Evolutionary conservation across 768 basidiomycete species (phyloP).

Genomic region (Boletus patriciae): DNA sequence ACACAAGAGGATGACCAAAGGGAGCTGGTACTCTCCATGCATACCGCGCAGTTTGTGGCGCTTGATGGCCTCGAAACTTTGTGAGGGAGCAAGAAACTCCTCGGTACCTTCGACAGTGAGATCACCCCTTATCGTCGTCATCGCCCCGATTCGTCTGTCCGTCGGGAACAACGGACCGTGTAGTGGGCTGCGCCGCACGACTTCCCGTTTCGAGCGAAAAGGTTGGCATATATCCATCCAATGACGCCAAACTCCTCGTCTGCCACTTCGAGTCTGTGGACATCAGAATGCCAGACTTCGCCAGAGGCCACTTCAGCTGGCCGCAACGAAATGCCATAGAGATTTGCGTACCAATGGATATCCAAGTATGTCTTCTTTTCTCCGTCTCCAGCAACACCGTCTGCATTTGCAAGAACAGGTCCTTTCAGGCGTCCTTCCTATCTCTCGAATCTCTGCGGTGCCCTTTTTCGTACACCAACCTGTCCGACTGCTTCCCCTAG

Average conservation of each 20-base stretch:
- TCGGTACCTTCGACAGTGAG: constrained; percentile 42
- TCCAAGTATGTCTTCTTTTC: constrained; percentile 51
- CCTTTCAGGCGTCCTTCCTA: constrained; percentile 69
- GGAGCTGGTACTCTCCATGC: constrained; percentile 79
- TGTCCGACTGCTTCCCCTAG: constrained; percentile 70
- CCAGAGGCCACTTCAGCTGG: constrained; percentile 67
- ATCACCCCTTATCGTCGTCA: constrained; percentile 78
- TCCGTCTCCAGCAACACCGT: not conserved
- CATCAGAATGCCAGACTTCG: constrained; percentile 87
- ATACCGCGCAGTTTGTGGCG: constrained; percentile 58
- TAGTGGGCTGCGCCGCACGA: constrained; percentile 94
- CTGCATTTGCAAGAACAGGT: constrained; percentile 42
- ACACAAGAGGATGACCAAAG: constrained; percentile 87
- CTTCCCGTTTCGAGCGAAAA: constrained; percentile 84
- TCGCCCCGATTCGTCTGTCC: constrained; percentile 94
- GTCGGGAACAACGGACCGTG: constrained; percentile 90
- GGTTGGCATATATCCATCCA: constrained; percentile 94
- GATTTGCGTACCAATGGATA: constrained; percentile 79
- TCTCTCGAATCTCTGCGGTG: constrained; percentile 80
- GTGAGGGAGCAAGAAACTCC: constrained; percentile 46
- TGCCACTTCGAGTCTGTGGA: constrained; percentile 89
- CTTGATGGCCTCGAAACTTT: constrained; percentile 63
- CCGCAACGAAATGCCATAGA: constrained; percentile 86
- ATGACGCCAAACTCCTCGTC: constrained; percentile 85
- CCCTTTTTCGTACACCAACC: constrained; percentile 79